Evolutionary conservation across 2,329 filamentous ascomycete species (phyloP).

Genomic region (Proliferodiscus dingleyae): DNA sequence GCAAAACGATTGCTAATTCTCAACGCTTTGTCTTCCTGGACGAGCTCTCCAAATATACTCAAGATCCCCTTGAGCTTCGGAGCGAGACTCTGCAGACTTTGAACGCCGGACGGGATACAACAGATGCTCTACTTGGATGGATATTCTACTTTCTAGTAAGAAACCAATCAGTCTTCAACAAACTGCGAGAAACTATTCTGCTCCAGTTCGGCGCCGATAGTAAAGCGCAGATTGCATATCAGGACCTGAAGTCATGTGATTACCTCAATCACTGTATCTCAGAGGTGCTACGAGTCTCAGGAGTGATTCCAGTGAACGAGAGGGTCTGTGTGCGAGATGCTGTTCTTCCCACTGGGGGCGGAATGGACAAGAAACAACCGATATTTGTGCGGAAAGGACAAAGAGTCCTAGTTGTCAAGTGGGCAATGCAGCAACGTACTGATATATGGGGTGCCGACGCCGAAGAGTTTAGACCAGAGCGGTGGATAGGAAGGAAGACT

Average conservation of each 20-base stretch:
- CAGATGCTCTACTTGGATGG: slow-evolving; percentile 46
- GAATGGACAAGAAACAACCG: slow-evolving; percentile 27
- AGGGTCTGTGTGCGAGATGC: slow-evolving; percentile 44
- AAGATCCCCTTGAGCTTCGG: slow-evolving; percentile 16
- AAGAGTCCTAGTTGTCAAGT: slow-evolving; percentile 18
- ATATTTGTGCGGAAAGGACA: slow-evolving; percentile 30
- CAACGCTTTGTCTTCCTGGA: slow-evolving; percentile 36
- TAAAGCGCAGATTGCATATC: slow-evolving; percentile 4
- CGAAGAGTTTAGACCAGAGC: slow-evolving; percentile 27
- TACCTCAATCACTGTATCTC: slow-evolving; percentile 22
- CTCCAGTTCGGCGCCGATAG: slow-evolving; percentile 30
- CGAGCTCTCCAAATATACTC: slow-evolving; percentile 13
- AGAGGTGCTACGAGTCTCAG: slow-evolving; percentile 40
- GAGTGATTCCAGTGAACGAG: slow-evolving; percentile 47
- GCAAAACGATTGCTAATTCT: neutral
- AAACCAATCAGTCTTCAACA: slow-evolving; percentile 35
- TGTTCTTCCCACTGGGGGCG: slow-evolving; percentile 33
- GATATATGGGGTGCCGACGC: slow-evolving; percentile 62
- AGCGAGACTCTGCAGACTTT: slow-evolving; percentile 30
- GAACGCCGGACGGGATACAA: slow-evolving; percentile 52
- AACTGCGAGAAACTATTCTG: slow-evolving; percentile 38
- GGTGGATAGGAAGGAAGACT: slow-evolving; percentile 22
- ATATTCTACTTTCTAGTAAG: slow-evolving; percentile 39
- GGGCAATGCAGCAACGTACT: slow-evolving; percentile 31
- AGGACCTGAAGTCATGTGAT: slow-evolving; percentile 16